phyloP scores from a whole-genome alignment of 2,329 filamentous ascomycete species.

The Microcyclosporella mali region DNA sequence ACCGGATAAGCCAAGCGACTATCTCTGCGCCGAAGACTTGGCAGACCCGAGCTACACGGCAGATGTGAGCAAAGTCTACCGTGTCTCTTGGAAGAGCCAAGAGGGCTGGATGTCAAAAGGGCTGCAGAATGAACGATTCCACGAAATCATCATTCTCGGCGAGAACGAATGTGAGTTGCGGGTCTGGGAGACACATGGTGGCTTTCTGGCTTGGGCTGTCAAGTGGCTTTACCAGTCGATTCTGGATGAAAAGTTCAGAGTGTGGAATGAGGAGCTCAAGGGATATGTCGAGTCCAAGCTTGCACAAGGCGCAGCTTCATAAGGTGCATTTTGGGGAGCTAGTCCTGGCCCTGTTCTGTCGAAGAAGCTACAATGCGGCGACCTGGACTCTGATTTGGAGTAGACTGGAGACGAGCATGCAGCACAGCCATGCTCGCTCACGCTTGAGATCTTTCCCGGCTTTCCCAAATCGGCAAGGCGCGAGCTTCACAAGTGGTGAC shows the following conservation, averaged over 20 bases:
- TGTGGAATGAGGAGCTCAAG: conserved; percentile 26
- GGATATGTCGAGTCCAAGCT: conserved; percentile 13
- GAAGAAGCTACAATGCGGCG: too few relatives aligned
- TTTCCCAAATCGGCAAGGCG: too few relatives aligned
- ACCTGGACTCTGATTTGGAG: too few relatives aligned
- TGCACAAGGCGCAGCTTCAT: too few relatives aligned
- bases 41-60: conserved; percentile 15
- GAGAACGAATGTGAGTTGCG: conserved; percentile 24
- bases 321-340: too few relatives aligned
- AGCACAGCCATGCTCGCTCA: too few relatives aligned
- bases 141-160: conserved; percentile 23
- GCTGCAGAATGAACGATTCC: conserved; percentile 24
- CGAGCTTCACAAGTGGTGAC: too few relatives aligned
- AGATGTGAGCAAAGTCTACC: conserved; percentile 21
- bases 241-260: conserved; percentile 23
- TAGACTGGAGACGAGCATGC: too few relatives aligned
- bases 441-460: too few relatives aligned
- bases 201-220: conserved; percentile 23
- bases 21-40: conserved; percentile 15
- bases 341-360: too few relatives aligned
- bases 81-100: conserved; percentile 22
- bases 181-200: conserved; percentile 27
- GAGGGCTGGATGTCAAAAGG: conserved; percentile 21
- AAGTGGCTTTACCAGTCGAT: conserved; percentile 26
- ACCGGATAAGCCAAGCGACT: conserved; percentile 17